phyloP scores from a whole-genome alignment of 2,329 filamentous ascomycete species.

The Macrophomina phaseolina region DNA sequence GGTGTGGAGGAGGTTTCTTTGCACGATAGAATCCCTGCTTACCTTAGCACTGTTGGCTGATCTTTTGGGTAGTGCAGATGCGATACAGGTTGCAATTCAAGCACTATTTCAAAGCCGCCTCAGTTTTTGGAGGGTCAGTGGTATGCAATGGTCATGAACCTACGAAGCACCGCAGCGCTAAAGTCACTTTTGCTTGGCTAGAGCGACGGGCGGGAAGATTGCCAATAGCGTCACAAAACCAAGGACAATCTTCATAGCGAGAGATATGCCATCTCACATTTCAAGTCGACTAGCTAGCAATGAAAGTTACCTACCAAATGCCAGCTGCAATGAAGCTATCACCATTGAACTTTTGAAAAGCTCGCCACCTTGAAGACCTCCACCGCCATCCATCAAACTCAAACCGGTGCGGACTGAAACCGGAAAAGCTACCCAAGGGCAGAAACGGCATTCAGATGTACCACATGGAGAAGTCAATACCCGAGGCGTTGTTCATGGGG shows the following conservation, averaged over 20 bases:
- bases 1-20: no score
- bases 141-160: no score
- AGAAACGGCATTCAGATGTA: constrained; percentile 48
- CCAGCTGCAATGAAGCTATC: no score
- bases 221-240: not conserved
- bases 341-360: not conserved
- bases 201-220: no score
- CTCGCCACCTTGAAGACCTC: not conserved
- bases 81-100: no score
- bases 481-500: constrained; percentile 46
- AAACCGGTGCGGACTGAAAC: not conserved
- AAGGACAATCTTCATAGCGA: not conserved
- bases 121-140: no score
- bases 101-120: no score
- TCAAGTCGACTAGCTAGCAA: not conserved
- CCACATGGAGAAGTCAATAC: constrained; percentile 55
- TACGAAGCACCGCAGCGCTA: no score
- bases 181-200: no score
- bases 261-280: not conserved
- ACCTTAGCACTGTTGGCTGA: no score
- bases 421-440: not conserved
- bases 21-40: no score
- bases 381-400: not conserved
- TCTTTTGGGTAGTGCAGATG: no score
- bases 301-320: not conserved